These are phyloP conservation scores for Saturnispora halmiae DNA, from an alignment of 805 yeast species.

Conservation along the genomic window DNA sequence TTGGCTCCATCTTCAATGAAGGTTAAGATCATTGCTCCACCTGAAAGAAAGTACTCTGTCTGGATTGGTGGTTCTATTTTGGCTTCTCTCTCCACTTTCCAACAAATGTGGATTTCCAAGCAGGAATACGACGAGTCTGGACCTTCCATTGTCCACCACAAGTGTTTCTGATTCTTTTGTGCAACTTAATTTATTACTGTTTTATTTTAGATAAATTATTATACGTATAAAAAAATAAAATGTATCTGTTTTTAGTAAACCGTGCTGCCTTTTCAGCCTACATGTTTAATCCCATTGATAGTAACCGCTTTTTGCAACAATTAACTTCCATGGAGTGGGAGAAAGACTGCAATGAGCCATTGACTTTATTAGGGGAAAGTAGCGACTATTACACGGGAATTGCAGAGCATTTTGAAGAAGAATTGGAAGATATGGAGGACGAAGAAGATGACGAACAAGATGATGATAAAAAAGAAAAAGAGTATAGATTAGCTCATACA, in stretches of 20 bases:
- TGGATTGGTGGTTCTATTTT: constrained; percentile 99
- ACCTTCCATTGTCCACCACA: constrained; percentile 96
- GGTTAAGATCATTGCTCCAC: constrained; percentile 99
- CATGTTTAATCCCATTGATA: no score
- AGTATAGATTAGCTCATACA: no score
- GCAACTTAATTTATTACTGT: background rate
- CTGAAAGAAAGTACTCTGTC: constrained; percentile 98
- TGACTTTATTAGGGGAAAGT: no score
- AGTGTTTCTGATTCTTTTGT: constrained; percentile 58
- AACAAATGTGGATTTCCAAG: constrained; percentile 99
- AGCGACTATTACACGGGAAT: no score
- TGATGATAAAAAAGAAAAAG: background rate
- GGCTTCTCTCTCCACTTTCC: constrained; percentile 98
- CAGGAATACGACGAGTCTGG: constrained; percentile 99
- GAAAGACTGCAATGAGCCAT: no score
- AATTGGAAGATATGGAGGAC: background rate
- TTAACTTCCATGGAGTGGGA: no score
- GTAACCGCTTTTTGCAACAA: no score
- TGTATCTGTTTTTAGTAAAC: no score
- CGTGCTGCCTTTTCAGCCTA: no score
- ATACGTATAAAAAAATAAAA: background rate
- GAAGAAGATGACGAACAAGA: background rate
- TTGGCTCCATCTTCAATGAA: constrained; percentile 99
- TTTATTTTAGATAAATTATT: background rate
- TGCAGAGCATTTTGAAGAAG: no score